Base-by-base conservation (phyloP, 1,139 yeast genomes). In the Yamadazyma oceani region DNA sequence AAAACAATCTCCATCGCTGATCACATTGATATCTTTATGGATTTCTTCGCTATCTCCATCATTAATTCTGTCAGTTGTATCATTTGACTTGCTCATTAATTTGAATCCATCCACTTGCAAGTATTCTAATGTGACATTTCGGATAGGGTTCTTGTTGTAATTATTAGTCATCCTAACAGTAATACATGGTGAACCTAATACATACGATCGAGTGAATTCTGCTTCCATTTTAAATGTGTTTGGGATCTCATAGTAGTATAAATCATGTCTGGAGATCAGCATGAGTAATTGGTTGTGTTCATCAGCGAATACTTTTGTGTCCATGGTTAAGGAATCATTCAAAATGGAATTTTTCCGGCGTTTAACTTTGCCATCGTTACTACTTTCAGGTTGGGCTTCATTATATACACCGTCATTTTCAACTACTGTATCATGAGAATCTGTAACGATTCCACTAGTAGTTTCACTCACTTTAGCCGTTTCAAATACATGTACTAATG, bases 11-110 rank as follows among this genome's bases (percentile, higher is more conserved):
- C 21, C 30, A 12, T 68, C 37, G 45, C 47, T 42, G 36, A 68
- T 36, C 1, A 50, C 26, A 38, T 64, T 64, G 30, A 51, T 51
- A 9, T 62, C 70, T 16, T 27, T 27, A 9, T 15, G n/a, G 5
- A 16, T 5, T 27, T 27, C 13, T 14, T 7, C 11, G 16, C n/a
- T 14, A 15, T 8, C 5, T 3, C 16, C 13, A n/a, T n/a, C 11
- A 6, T 15, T n/a, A n/a, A 27, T 27, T 26, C 10, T 9, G 13
- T 32, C 13, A 32, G 28, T 14, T 37, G 34, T 11, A 37, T 12
- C 5, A 19, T 15, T 14, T n/a, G 21, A 19, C 8, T 16, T 27
- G 5, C 30, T 30, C 8, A 31, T 22, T 21, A 31, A 26, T 11
- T 27, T 38, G 36, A 44, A 38, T 11, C 46, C 36, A 22, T 38